A percentile compares a stretch with the other conserved stretches of the same genome.
phyloP scores from a whole-genome alignment of 2,329 filamentous ascomycete species.

The Diaporthe australafricana region DNA sequence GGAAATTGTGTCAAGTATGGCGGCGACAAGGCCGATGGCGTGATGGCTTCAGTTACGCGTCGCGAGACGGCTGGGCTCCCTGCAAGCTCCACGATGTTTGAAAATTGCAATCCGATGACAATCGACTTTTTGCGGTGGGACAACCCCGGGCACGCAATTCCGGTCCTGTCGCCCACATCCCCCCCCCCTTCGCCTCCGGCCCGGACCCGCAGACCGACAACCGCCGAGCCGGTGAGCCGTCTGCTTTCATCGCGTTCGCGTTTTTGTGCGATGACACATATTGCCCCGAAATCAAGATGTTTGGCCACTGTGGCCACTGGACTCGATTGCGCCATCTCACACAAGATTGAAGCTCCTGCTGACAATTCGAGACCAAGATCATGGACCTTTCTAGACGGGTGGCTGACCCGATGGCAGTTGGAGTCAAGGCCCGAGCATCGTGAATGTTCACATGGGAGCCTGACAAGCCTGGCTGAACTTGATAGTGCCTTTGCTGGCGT shows the following conservation, averaged over 20 bases:
- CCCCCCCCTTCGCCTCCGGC: constrained; percentile 1
- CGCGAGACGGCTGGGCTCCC: not conserved
- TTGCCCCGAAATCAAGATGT: not conserved
- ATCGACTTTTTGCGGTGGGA: constrained; percentile 14
- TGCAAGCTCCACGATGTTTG: constrained; percentile 6
- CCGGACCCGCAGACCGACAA: constrained; percentile 31
- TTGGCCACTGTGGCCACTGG: constrained; percentile 15
- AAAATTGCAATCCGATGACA: constrained; percentile 23
- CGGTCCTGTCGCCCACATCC: not conserved
- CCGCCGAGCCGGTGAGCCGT: constrained; percentile 30
- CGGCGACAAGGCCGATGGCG: constrained; percentile 31
- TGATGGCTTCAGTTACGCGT: constrained; percentile 30
- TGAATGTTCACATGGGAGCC: not conserved
- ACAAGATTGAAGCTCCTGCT: not conserved
- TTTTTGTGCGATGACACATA: not conserved
- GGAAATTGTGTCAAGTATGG: not conserved
- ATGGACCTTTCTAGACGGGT: not conserved
- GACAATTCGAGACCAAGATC: not conserved
- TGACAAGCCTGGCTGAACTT: not conserved
- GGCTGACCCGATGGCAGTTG: not conserved
- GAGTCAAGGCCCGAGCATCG: not conserved
- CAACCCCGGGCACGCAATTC: constrained; percentile 32
- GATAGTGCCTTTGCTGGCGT: not conserved
- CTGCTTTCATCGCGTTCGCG: not conserved
- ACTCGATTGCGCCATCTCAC: constrained; percentile 12